Conservation (phyloP, 2,329 filamentous ascomycete genomes). For the Ophiocordyceps camponoti-rufipedis region DNA sequence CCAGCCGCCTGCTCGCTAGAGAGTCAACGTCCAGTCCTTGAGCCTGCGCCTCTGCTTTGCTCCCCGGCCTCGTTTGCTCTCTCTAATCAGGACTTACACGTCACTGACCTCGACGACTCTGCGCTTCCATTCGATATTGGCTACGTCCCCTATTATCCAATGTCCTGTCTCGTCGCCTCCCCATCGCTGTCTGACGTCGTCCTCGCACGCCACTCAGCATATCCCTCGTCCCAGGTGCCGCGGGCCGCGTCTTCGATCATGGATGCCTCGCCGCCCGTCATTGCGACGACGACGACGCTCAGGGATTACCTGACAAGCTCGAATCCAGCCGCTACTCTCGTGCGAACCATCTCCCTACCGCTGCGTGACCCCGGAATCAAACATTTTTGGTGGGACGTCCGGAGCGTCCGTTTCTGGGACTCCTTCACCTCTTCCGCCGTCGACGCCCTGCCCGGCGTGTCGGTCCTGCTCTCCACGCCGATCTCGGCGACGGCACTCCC, state of each 20-base stretch:
- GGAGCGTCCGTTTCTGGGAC: constrained; percentile 70
- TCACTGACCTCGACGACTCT: not conserved
- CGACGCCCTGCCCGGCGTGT: constrained; percentile 52
- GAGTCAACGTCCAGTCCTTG: constrained; percentile 4
- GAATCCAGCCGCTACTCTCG: constrained; percentile 69
- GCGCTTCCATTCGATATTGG: not conserved
- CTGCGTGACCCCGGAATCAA: constrained; percentile 49
- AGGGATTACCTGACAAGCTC: constrained; percentile 59
- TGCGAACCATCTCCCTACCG: constrained; percentile 58
- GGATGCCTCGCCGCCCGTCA: constrained; percentile 20
- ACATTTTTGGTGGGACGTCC: constrained; percentile 93
- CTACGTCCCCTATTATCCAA: constrained; percentile 10
- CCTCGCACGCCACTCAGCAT: not conserved
- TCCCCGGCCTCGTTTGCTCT: constrained; percentile 41
- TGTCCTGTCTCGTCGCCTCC: not conserved
- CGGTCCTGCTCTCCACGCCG: constrained; percentile 52
- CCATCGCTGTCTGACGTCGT: not conserved
- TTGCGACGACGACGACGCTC: constrained; percentile 41
- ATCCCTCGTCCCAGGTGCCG: not conserved
- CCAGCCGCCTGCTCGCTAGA: constrained; percentile 8
- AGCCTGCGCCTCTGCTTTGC: constrained; percentile 37
- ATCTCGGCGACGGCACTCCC: constrained; percentile 45
- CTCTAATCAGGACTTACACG: not conserved
- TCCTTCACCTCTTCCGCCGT: constrained; percentile 60
- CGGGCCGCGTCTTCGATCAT: constrained; percentile 20